Evolutionary conservation across 2,329 filamentous ascomycete genomes (phyloP), one percentile per base, ranked within the genome.

Genomic region (Scleromitrula shiraiana): DNA sequence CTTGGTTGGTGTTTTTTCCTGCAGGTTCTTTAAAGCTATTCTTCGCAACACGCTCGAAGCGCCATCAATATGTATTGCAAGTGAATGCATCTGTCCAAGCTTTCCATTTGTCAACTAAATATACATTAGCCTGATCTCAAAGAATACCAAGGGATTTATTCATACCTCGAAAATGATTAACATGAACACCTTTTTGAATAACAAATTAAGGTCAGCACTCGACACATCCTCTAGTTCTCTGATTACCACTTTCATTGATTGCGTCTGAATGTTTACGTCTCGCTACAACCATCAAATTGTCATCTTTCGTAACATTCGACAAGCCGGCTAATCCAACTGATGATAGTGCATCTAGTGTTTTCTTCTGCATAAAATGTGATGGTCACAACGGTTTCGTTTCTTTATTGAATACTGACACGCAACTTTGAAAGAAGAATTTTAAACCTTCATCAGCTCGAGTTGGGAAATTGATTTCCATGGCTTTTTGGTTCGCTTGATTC

Each of bases 271-370:
- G 77, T 53, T 70, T 74, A 53, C 72, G 70, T 9, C 69, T 69
- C 4, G 75, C 74, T 46, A 67, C 66, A 4, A 68, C 64, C 63
- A 74, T 70, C 6, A 69, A 64, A n/a, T 68, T 63, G 2, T 59
- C 54, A 26, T 56, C 41, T 10, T 59, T 55, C 5, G 49, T 55
- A 1, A 57, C 65, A 56, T 73, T 71, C 7, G 73, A 70, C 19
- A 77, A 62, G 8, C 73, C 73, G 40, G 73, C 69, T 17, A 76
- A 65, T 9, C 74, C 75, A 4, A 78, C 74, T 2, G 74, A 75
- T 1, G 72, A 71, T 64, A 77, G 70, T 52, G 73, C 73, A 41
- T 57, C 49, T 24, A 70, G 69, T 26, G 19, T 33, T 30, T 14
- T 23, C 6, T 20, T 30, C 17, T 46, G 20, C 22, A 40, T 15